Conservation (phyloP, 2,329 filamentous ascomycete genomes). For the Beauveria scarabaeidicola region DNA sequence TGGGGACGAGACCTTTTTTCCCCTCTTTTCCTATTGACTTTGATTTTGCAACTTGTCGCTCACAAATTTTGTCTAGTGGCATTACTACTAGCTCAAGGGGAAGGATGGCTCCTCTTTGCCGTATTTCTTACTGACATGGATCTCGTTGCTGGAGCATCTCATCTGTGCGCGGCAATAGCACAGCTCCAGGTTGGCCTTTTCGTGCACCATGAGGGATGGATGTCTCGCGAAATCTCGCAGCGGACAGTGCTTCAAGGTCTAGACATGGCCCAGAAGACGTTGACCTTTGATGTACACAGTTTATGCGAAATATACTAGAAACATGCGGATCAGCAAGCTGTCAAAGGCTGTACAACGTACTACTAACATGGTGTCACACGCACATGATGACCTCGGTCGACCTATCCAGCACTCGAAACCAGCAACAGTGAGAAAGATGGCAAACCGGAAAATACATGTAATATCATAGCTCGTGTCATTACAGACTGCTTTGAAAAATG, state of each 20-base stretch:
- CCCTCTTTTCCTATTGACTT: neutral
- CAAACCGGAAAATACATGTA: neutral
- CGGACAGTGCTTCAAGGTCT: too few species aligned
- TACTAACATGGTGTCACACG: neutral
- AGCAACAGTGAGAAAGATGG: neutral
- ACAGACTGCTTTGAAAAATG: neutral
- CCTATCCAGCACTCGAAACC: neutral
- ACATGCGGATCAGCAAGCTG: neutral
- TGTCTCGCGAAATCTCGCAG: neutral
- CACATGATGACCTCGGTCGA: neutral
- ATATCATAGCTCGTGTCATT: too few species aligned
- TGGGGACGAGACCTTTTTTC: constrained; percentile 5
- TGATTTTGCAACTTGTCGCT: neutral
- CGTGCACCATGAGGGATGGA: neutral
- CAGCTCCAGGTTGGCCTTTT: neutral
- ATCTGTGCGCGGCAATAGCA: neutral
- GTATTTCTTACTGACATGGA: neutral
- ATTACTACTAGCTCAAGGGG: neutral
- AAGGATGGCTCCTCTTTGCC: neutral
- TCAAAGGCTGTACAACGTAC: neutral
- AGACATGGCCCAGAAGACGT: too few species aligned
- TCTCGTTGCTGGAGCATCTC: neutral
- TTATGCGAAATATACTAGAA: too few species aligned
- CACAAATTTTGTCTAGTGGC: neutral
- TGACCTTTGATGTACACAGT: too few species aligned